Evolutionary conservation across 306 rosid genomes (phyloP).

Genomic region (Quercus ilex): DNA sequence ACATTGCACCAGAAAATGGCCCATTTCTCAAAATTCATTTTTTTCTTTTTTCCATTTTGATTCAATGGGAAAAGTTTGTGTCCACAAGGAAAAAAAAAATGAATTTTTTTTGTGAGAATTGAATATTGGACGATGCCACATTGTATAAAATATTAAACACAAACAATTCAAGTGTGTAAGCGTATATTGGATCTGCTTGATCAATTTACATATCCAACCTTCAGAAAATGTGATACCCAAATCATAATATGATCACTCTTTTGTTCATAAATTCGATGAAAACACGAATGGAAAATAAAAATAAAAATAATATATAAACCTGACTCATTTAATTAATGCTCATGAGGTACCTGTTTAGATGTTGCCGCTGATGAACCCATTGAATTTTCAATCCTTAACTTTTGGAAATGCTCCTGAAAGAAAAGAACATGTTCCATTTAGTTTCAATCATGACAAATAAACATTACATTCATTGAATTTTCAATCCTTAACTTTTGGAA

Average conservation of each 20-base stretch:
- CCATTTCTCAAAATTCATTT: too few species aligned
- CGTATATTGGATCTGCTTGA: too few species aligned
- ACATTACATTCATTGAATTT: too few species aligned
- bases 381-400: slow-evolving; percentile 71
- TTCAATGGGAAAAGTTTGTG: too few species aligned
- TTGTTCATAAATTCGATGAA: background rate
- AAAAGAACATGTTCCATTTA: background rate
- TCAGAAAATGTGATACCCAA: background rate
- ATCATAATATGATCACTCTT: too few species aligned
- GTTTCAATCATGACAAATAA: background rate
- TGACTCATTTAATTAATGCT: background rate
- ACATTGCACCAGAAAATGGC: too few species aligned
- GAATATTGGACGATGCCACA: too few species aligned
- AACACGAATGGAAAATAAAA: slow-evolving; percentile 9
- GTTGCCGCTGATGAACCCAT: slow-evolving; percentile 84
- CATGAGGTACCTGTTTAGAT: slow-evolving; percentile 62
- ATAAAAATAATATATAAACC: background rate
- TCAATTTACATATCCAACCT: background rate
- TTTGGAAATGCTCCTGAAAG: slow-evolving; percentile 84
- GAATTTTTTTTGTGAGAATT: too few species aligned
- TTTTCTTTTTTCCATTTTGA: too few species aligned
- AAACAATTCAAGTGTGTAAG: too few species aligned
- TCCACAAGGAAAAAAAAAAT: too few species aligned
- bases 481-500: slow-evolving; percentile 74
- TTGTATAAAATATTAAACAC: too few species aligned